Percentiles rank a stretch among this genome's conserved stretches.
phyloP scores from a whole-genome alignment of 805 yeast species.

The Geotrichum ghanense region DNA sequence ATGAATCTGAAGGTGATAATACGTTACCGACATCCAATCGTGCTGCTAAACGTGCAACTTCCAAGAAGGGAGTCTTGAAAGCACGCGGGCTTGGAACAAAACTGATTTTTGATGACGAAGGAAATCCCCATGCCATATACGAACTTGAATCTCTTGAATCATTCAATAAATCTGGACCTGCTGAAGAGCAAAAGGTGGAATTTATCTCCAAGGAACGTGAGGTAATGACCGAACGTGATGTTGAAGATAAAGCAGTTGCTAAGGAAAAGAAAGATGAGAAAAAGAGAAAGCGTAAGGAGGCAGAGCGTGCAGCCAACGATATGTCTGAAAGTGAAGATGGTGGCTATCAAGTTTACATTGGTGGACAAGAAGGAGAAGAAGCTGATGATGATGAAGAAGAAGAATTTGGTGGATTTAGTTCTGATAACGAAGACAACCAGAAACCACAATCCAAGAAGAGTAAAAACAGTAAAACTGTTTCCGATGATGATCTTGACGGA shows the following conservation, averaged over 20 bases:
- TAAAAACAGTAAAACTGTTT: constrained; percentile 21
- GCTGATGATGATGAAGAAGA: constrained; percentile 16
- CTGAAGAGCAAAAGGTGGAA: constrained; percentile 51
- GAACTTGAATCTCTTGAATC: constrained; percentile 87
- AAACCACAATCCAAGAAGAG: constrained; percentile 28
- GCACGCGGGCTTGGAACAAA: constrained; percentile 63
- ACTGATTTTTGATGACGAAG: constrained; percentile 86
- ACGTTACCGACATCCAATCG: constrained; percentile 74
- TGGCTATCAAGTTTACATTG: constrained; percentile 23
- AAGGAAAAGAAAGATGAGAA: constrained; percentile 73
- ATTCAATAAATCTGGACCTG: constrained; percentile 61
- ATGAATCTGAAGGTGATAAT: constrained; percentile 34
- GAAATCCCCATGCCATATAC: constrained; percentile 80
- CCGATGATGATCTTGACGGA: constrained; percentile 42
- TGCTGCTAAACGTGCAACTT: constrained; percentile 71
- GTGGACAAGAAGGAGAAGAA: constrained; percentile 18
- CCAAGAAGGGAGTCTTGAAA: constrained; percentile 63
- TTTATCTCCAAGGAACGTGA: constrained; percentile 58
- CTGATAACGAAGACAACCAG: constrained; percentile 24
- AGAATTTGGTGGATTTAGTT: constrained; percentile 16
- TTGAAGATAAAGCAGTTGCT: constrained; percentile 65
- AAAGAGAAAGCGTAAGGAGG: constrained; percentile 83
- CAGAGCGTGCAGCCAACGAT: constrained; percentile 34
- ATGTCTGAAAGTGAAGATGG: constrained; percentile 25
- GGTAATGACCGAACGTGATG: constrained; percentile 61